Percentiles rank a stretch among this genome's conserved stretches.
These are phyloP conservation scores for Rhynchosporium secalis DNA, from an alignment of 2,329 filamentous ascomycete genomes.

Conservation along the genomic window DNA sequence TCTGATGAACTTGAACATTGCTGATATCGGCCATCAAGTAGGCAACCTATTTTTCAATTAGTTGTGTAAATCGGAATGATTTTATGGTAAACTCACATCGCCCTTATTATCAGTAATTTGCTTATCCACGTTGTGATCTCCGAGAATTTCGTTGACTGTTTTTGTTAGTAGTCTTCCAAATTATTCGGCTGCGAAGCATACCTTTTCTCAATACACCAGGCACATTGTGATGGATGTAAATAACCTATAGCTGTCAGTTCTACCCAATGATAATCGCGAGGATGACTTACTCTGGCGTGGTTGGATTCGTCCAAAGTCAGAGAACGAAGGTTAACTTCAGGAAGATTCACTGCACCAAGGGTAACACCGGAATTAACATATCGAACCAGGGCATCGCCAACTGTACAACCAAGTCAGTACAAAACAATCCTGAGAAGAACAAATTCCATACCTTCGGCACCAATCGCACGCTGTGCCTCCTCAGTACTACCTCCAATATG, in stretches of 20 bases:
- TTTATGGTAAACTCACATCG: constrained; percentile 59
- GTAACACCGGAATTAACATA: constrained; percentile 97
- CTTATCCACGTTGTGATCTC: constrained; percentile 97
- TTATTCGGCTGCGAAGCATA: constrained; percentile 37
- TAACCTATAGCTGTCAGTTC: constrained; percentile 55
- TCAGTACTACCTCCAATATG: constrained; percentile 98
- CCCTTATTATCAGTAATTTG: constrained; percentile 96
- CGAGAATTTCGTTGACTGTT: constrained; percentile 87
- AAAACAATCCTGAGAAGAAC: not conserved
- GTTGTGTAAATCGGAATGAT: constrained; percentile 1
- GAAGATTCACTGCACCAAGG: constrained; percentile 90
- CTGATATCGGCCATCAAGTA: constrained; percentile 99
- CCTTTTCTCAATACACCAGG: constrained; percentile 88
- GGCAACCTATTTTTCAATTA: constrained; percentile 58
- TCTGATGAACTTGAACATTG: constrained; percentile 74
- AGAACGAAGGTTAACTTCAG: constrained; percentile 89
- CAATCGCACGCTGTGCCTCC: constrained; percentile 95
- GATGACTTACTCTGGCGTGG: constrained; percentile 68
- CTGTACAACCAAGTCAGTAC: constrained; percentile 44
- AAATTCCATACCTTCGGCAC: constrained; percentile 65
- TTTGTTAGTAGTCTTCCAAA: constrained; percentile 24
- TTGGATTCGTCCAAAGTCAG: constrained; percentile 86
- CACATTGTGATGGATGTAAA: constrained; percentile 96
- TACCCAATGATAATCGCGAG: not conserved
- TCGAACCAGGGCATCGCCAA: constrained; percentile 80